A percentile compares a stretch with the other conserved stretches of the same genome.
phyloP scores from a whole-genome alignment of 352 stramenopile genomes.

The Plasmopara viticola region DNA sequence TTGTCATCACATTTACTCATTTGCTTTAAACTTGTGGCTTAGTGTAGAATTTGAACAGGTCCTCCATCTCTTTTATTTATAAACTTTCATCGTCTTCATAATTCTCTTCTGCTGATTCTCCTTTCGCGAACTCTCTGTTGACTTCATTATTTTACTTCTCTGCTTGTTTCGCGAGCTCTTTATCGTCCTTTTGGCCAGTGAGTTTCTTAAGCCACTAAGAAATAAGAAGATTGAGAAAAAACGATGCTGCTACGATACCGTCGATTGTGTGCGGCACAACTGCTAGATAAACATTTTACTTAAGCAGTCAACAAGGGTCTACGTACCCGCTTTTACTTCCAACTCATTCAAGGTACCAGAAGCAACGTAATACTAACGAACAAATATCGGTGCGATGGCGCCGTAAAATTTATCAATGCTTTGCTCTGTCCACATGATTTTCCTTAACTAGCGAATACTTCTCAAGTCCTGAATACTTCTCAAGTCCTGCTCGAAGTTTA shows the following conservation, averaged over 20 bases:
- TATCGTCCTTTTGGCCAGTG: conserved; percentile 73
- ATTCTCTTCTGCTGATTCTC: too few relatives aligned
- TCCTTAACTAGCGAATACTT: conserved; percentile 36
- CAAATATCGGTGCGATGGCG: too few relatives aligned
- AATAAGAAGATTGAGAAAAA: conserved; percentile 34
- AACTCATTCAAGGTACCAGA: too few relatives aligned
- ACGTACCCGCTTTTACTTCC: too few relatives aligned
- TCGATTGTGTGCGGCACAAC: too few relatives aligned
- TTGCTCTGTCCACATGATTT: conserved; percentile 33
- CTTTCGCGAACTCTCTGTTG: too few relatives aligned
- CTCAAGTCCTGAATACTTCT: conserved; percentile 28
- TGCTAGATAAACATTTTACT: too few relatives aligned
- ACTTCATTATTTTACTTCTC: background rate
- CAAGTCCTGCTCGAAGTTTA: conserved; percentile 31
- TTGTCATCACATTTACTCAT: conserved; percentile 63
- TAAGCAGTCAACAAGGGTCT: too few relatives aligned
- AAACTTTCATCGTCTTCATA: too few relatives aligned
- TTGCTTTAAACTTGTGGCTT: conserved; percentile 44
- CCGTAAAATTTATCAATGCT: background rate
- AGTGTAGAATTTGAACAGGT: conserved; percentile 72
- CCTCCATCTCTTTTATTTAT: conserved; percentile 1
- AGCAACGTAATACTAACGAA: too few relatives aligned
- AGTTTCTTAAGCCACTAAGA: conserved; percentile 76
- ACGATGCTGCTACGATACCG: too few relatives aligned
- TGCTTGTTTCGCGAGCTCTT: conserved; percentile 32